Conservation (phyloP, 164 flowering plant species). For the Vitis rotundifolia region DNA sequence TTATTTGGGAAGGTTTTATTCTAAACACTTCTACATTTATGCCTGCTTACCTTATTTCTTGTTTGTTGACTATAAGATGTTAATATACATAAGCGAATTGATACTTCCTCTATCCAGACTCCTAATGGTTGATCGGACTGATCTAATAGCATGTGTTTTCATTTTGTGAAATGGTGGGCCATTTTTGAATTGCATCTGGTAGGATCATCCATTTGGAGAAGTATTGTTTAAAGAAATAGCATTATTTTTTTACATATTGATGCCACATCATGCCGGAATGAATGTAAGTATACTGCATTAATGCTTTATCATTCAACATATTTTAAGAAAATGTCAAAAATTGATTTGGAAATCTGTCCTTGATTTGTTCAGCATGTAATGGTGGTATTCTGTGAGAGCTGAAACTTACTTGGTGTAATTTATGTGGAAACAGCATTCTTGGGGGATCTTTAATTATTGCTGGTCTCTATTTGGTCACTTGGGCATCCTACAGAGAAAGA, state of each 20-base stretch:
- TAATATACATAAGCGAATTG: not conserved
- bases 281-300: no score
- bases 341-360: not conserved
- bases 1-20: constrained; percentile 83
- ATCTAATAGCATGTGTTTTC: no score
- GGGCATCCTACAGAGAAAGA: constrained; percentile 83
- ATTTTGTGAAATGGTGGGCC: not conserved
- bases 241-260: no score
- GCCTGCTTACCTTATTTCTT: not conserved
- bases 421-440: constrained; percentile 53
- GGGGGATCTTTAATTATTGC: constrained; percentile 82
- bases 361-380: not conserved
- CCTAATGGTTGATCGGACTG: no score
- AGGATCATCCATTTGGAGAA: no score
- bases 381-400: not conserved
- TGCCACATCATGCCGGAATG: no score
- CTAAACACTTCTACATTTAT: not conserved
- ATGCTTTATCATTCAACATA: no score
- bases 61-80: not conserved
- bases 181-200: not conserved
- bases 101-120: no score
- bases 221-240: no score
- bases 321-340: no score
- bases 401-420: constrained; percentile 12
- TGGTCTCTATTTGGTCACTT: constrained; percentile 92